These are phyloP conservation scores for Acaromyces ingoldii DNA, from an alignment of 1,284 basidiomycete genomes.

Conservation along the genomic window DNA sequence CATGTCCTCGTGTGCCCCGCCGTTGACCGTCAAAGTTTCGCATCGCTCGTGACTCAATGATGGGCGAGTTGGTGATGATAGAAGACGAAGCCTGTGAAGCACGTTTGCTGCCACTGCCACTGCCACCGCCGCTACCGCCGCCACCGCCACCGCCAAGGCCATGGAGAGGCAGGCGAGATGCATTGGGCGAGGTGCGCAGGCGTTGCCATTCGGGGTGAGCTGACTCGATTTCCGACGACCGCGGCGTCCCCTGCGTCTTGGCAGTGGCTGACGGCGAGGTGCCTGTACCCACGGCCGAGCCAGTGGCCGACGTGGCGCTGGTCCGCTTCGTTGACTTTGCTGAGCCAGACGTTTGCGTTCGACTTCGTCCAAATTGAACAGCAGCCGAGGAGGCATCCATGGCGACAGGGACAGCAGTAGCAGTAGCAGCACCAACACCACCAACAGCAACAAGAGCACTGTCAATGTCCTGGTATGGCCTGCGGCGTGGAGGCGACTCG, in stretches of 20 bases:
- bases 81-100: neutral
- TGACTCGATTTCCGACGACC: conserved; percentile 16
- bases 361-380: no score
- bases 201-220: neutral
- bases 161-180: neutral
- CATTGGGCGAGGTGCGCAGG: no score
- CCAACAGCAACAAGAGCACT: no score
- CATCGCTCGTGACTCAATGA: no score
- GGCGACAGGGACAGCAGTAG: no score
- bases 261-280: conserved; percentile 35
- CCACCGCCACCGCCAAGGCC: neutral
- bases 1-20: no score
- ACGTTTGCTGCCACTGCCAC: neutral
- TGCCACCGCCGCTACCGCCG: conserved; percentile 1
- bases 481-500: conserved; percentile 5
- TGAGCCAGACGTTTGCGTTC: no score
- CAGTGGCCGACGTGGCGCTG: conserved; percentile 2
- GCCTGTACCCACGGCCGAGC: conserved; percentile 9
- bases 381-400: no score
- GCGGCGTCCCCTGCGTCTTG: conserved; percentile 37
- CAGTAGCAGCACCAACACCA: no score
- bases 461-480: no score
- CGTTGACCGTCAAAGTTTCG: no score
- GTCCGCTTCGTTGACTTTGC: no score
- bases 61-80: neutral